Evolutionary conservation across 805 yeast species (phyloP).

Genomic region (Wickerhamomyces hampshirensis): DNA sequence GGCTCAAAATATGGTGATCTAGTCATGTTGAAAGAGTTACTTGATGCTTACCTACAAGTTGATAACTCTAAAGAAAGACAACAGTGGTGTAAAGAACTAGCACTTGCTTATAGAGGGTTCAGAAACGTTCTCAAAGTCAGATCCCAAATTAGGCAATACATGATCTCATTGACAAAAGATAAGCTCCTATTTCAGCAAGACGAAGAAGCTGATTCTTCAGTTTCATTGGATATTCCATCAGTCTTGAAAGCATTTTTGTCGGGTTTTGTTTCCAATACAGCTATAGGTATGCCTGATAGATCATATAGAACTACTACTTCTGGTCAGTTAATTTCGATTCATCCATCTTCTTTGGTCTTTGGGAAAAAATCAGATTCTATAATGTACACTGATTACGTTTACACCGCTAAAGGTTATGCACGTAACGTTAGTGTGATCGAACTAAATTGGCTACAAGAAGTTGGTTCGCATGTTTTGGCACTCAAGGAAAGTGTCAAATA

Average conservation of each 20-base stretch:
- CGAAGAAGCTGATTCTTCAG: constrained; percentile 14
- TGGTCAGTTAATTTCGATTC: constrained; percentile 83
- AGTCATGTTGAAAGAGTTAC: constrained; percentile 73
- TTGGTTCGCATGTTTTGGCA: constrained; percentile 26
- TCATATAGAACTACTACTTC: constrained; percentile 81
- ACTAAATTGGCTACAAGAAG: constrained; percentile 79
- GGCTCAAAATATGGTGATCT: constrained; percentile 82
- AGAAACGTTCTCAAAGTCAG: constrained; percentile 71
- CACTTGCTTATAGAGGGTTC: constrained; percentile 74
- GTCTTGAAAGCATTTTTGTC: constrained; percentile 74
- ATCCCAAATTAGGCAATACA: constrained; percentile 67
- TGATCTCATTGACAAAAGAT: constrained; percentile 45
- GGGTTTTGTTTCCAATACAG: constrained; percentile 86
- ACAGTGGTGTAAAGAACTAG: constrained; percentile 80
- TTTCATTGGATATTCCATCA: constrained; percentile 45
- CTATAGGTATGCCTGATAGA: constrained; percentile 92
- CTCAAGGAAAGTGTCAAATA: constrained; percentile 10
- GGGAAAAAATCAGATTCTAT: constrained; percentile 81
- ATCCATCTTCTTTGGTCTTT: constrained; percentile 85
- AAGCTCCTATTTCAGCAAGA: constrained; percentile 20
- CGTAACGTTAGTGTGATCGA: constrained; percentile 81
- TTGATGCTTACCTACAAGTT: constrained; percentile 47
- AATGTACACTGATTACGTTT: constrained; percentile 93
- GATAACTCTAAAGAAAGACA: constrained; percentile 50
- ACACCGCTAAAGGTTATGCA: constrained; percentile 89